Evolutionary conservation across 2,329 filamentous ascomycete genomes (phyloP).

Genomic region (Leptographium wingfieldii): DNA sequence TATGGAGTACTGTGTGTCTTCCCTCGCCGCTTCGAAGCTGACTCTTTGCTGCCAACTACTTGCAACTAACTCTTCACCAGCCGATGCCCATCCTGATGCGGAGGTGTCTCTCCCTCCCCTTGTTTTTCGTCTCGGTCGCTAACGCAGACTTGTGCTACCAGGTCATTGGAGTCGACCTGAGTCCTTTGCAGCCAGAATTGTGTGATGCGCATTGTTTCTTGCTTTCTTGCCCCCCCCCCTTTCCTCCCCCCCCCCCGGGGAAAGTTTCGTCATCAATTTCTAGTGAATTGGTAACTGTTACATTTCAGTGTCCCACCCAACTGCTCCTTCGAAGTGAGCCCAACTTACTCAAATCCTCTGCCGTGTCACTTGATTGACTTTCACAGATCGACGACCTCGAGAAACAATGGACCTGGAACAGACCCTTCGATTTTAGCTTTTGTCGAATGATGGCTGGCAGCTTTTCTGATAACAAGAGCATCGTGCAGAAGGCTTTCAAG

Average conservation of each 20-base stretch:
- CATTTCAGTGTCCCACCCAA: constrained; percentile 7
- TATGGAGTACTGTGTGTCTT: constrained; percentile 12
- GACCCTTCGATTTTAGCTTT: constrained; percentile 13
- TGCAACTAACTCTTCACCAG: constrained; percentile 1
- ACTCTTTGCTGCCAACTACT: neutral
- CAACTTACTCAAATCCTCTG: neutral
- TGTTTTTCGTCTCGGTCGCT: neutral
- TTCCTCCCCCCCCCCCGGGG: too few relatives aligned
- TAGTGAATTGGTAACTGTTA: neutral
- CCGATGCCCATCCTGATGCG: constrained; percentile 13
- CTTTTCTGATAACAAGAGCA: constrained; percentile 11
- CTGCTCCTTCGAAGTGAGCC: constrained; percentile 9
- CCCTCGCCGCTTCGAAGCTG: too few relatives aligned
- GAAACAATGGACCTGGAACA: constrained; percentile 13
- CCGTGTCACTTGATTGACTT: neutral
- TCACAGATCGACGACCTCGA: constrained; percentile 13
- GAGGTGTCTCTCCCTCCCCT: neutral
- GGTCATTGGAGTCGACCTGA: constrained; percentile 14
- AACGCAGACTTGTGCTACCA: neutral
- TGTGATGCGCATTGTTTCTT: neutral
- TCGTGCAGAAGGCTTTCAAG: constrained; percentile 12
- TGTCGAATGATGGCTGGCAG: constrained; percentile 12
- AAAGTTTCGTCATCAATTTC: too few relatives aligned
- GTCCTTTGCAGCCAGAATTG: constrained; percentile 14
- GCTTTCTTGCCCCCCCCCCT: too few relatives aligned